These are phyloP conservation scores for Vaccinium vitisidaea DNA, from an alignment of 148 eudicot genomes.

Conservation along the genomic window DNA sequence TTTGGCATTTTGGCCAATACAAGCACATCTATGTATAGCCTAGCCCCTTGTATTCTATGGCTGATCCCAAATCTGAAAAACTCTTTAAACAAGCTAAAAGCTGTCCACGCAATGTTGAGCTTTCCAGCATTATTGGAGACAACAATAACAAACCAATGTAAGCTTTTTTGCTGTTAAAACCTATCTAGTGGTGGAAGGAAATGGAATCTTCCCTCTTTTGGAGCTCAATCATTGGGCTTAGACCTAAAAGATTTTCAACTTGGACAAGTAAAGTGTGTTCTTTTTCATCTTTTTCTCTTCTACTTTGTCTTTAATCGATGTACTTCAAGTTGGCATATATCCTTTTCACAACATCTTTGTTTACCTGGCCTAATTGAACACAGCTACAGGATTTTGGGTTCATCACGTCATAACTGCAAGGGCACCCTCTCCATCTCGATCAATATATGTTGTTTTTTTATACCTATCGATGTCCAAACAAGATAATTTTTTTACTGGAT, in stretches of 20 bases:
- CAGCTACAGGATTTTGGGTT: too few relatives aligned
- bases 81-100: neutral
- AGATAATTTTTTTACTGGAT: too few relatives aligned
- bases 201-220: neutral
- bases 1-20: neutral
- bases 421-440: too few relatives aligned
- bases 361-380: too few relatives aligned
- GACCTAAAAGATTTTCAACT: neutral
- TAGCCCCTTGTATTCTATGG: neutral
- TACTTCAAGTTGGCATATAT: neutral
- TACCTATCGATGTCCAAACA: too few relatives aligned
- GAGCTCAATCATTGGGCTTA: slow-evolving; percentile 6
- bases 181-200: neutral
- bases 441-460: too few relatives aligned
- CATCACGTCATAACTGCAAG: too few relatives aligned
- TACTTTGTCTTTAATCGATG: neutral
- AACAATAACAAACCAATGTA: neutral
- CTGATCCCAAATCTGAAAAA: neutral
- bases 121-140: neutral
- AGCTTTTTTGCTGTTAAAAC: neutral
- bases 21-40: neutral
- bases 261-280: neutral
- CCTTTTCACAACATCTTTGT: neutral
- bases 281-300: neutral
- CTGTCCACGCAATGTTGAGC: neutral